Percentiles rank a stretch among this genome's conserved stretches.
Conservation (phyloP, 176 grass and related monocot genomes). For the Urochloa ruziziensis region DNA sequence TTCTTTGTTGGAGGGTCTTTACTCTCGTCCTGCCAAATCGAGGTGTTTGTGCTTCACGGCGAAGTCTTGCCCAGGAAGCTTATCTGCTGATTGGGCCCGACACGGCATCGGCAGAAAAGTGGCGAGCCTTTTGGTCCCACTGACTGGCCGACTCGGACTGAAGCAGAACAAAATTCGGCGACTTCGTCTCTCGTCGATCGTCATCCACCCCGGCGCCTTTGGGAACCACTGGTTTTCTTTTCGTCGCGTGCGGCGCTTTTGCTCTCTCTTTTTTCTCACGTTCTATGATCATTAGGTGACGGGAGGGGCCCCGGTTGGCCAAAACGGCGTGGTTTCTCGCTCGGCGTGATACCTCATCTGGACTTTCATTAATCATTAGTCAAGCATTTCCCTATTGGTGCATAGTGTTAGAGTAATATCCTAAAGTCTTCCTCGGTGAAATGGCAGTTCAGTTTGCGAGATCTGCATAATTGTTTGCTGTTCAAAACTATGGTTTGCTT, state of each 20-base stretch:
- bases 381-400: too few relatives aligned
- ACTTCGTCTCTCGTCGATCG: background rate
- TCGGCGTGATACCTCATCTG: background rate
- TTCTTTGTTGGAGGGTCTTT: too few relatives aligned
- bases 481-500: too few relatives aligned
- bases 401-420: background rate
- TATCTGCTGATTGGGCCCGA: background rate
- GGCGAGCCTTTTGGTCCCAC: background rate
- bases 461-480: too few relatives aligned
- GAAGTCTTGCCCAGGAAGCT: background rate
- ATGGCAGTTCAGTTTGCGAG: too few relatives aligned
- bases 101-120: background rate
- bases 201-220: background rate
- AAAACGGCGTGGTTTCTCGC: background rate
- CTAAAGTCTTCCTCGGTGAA: too few relatives aligned
- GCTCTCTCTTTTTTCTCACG: background rate
- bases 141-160: background rate
- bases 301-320: background rate
- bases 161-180: background rate
- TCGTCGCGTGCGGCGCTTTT: slow-evolving; percentile 13
- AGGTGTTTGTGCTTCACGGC: background rate
- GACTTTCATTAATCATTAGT: too few relatives aligned
- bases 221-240: background rate
- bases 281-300: background rate
- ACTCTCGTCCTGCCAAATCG: too few relatives aligned